Base-by-base conservation (phyloP, 306 rosid species). In the Dryas drummondii region DNA sequence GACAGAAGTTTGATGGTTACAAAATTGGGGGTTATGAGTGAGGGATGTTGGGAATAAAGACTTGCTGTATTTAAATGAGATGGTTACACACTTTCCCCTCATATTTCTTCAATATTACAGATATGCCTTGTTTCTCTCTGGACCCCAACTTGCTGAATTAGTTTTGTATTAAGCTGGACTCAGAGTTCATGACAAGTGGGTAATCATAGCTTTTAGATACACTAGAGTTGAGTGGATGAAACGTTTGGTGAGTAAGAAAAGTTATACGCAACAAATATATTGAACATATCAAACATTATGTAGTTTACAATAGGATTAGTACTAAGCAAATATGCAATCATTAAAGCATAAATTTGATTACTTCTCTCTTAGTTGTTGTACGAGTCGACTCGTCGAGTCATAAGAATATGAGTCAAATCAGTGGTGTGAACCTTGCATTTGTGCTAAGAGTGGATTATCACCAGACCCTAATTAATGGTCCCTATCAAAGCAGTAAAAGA, bases 31-130 rank as follows among this genome's bases (percentile, higher is more conserved):
- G 41, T 62, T 26, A 7, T 72, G 77, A 81, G 73, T 75, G 85
- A 22, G 48, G 53, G 77, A 49, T 32, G 71, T 42, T 72, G 75
- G 70, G 62, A 15, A 42, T n/a, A 17, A 27, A 10, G 47, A 4
- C 16, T 58, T 10, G 62, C 7, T 48, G 60, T 83, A 88, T 87
- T 76, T 91, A 89, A 82, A 72, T 66, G 48, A 73, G 70, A n/a
- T 16, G 72, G 61, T 52, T 67, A 2, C 14, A 59, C 74, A 32
- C 72, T 83, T 70, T 69, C 60, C 87, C 96, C 83, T 71, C 60
- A 7, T 40, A 52, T 6, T 60, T 19, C 17, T 3, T 0, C 11
- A 42, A 72, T 83, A 89, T 91, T 91, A 87, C 94, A 58, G 49
- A 58, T 58, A 49, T 7, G 56, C 87, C 85, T n/a, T 66, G 50